Base-by-base conservation (phyloP, 164 flowering plant genomes). In the Macadamia integrifolia region DNA sequence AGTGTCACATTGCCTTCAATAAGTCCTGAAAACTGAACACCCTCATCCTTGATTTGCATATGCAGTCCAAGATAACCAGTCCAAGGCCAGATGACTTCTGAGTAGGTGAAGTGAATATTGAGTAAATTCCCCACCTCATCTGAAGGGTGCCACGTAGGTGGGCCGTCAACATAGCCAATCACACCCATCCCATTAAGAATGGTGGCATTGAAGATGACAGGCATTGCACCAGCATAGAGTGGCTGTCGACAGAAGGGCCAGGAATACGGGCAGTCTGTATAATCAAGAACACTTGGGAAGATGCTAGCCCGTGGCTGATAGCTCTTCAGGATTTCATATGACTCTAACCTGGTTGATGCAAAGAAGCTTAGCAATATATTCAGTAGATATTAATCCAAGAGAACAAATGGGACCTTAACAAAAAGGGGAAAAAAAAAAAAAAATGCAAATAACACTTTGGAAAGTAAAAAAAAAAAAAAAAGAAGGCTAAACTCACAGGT, bases 201-300 rank as follows among this genome's bases (percentile, higher is more conserved):
- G 62, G 99, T 90, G 64, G 90, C 81, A 80, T 95, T 95, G 61
- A 92, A 95, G 55, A 95, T 90, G 23, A 95, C 86, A 56, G 99
- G 99, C 98, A 95, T 95, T n/a, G 99, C 91, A 72, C 98, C 93
- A 3, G 98, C 96, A 87, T 92, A 95, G 9, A 95, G 93, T 49
- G 99, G 98, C 71, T 95, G 99, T 61, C 92, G 96, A 77, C 98
- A 95, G 78, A 92, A 95, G 12, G 99, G 99, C 99, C 99, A 95
- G 30, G 96, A 83, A 76, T 95, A 95, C 28, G 99, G 98, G 76
- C 97, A 91, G 73, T 95, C 99, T 35, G 77, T 84, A 70, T 79
- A 89, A 74, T 92, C 93, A 66, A 95, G 96, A 76, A 86, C 71
- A 71, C 88, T 75, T 9, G 99, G 99, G 75, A 95, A 92, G 74